Evolutionary conservation across 2,329 filamentous ascomycete genomes (phyloP).

Genomic region (Alternaria metachromatica): DNA sequence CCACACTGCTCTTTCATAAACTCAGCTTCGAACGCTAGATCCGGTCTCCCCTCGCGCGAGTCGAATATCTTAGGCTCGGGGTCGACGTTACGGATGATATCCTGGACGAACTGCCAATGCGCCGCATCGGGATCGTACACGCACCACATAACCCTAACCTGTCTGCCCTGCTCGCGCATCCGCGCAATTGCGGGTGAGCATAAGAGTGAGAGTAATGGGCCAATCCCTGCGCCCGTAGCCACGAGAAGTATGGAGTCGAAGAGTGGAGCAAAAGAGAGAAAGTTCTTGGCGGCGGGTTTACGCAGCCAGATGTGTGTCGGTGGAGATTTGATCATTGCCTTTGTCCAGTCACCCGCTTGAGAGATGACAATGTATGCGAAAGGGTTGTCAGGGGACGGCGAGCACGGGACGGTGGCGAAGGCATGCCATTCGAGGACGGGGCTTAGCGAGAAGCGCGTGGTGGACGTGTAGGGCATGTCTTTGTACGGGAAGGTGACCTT

Average conservation of each 20-base stretch:
- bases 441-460: constrained; percentile 18
- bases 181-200: constrained; percentile 7
- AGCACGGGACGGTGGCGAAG: constrained; percentile 44
- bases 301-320: constrained; percentile 25
- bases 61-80: constrained; percentile 21
- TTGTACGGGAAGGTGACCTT: constrained; percentile 62
- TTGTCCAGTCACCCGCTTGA: constrained; percentile 47
- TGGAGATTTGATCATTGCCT: constrained; percentile 14
- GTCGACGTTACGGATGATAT: constrained; percentile 20
- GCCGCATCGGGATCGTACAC: constrained; percentile 13
- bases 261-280: constrained; percentile 24
- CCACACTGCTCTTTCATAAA: background rate
- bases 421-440: constrained; percentile 47
- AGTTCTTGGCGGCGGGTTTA: constrained; percentile 23
- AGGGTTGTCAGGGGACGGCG: background rate
- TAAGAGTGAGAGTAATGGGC: constrained; percentile 27
- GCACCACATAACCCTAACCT: constrained; percentile 26
- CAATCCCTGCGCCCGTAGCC: constrained; percentile 33
- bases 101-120: constrained; percentile 24
- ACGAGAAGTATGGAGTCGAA: constrained; percentile 30
- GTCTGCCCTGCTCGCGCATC: constrained; percentile 10
- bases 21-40: constrained; percentile 21
- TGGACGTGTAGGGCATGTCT: constrained; percentile 32
- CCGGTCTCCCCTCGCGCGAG: constrained; percentile 9
- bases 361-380: constrained; percentile 37